These are phyloP conservation scores for Fusarium sp. DNA, from an alignment of 2,329 filamentous ascomycete genomes.

Conservation along the genomic window DNA sequence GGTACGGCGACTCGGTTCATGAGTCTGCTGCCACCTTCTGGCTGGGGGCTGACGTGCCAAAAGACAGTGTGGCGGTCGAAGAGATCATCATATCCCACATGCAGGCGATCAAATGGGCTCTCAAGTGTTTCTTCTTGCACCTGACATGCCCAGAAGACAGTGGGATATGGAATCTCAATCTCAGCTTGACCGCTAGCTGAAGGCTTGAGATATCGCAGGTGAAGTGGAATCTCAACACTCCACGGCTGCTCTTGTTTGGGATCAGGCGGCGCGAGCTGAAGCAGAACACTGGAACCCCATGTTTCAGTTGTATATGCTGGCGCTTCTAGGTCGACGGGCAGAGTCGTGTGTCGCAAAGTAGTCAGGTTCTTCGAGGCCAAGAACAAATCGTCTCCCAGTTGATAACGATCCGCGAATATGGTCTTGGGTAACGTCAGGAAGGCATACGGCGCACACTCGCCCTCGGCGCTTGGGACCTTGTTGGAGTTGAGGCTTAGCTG, in stretches of 20 bases:
- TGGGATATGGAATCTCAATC: conserved; percentile 80
- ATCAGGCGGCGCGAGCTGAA: conserved; percentile 76
- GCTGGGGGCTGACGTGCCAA: conserved; percentile 78
- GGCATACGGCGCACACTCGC: conserved; percentile 79
- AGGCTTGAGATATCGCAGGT: conserved; percentile 84
- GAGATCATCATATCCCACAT: conserved; percentile 86
- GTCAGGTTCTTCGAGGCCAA: conserved; percentile 83
- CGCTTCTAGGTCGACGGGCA: conserved; percentile 90
- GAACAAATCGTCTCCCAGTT: conserved; percentile 82
- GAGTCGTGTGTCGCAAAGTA: conserved; percentile 74
- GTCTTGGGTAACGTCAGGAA: conserved; percentile 85
- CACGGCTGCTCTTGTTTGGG: conserved; percentile 60
- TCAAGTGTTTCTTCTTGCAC: conserved; percentile 75
- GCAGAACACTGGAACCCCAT: conserved; percentile 85
- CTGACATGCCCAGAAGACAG: conserved; percentile 91
- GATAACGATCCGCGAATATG: conserved; percentile 90
- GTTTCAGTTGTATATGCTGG: conserved; percentile 81
- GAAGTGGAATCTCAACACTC: conserved; percentile 81
- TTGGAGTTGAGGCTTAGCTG: conserved; percentile 72
- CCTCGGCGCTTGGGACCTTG: conserved; percentile 64
- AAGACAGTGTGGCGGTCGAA: conserved; percentile 85
- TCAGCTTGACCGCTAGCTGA: conserved; percentile 65
- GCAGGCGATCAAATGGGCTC: conserved; percentile 88
- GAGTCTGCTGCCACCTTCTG: conserved; percentile 56
- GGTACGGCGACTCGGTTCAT: conserved; percentile 72